phyloP scores from a whole-genome alignment of 805 yeast species.

The Ogataea ganodermae region DNA sequence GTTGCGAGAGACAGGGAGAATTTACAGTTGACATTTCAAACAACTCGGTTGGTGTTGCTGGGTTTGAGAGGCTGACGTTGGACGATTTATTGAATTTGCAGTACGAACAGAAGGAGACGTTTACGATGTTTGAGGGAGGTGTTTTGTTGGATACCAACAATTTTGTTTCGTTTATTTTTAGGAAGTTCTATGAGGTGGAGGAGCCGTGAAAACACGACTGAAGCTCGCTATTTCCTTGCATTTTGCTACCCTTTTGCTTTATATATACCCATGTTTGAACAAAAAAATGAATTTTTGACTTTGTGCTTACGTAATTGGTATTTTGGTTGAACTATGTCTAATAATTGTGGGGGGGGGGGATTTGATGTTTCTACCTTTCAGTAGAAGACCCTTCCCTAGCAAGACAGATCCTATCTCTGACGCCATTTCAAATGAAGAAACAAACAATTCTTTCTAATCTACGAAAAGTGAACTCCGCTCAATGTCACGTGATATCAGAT shows the following conservation, averaged over 20 bases:
- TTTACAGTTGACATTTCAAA: conserved; percentile 75
- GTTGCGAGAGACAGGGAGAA: conserved; percentile 71
- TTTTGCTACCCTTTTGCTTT: no score
- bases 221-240: no score
- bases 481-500: no score
- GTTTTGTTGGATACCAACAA: conserved; percentile 69
- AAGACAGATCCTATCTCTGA: no score
- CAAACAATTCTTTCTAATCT: no score
- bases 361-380: background rate
- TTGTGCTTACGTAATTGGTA: no score
- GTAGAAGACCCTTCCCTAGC: no score
- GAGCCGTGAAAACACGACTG: no score
- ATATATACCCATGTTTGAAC: no score
- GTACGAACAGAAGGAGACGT: conserved; percentile 58
- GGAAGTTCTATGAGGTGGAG: conserved; percentile 63
- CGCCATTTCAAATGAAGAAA: no score
- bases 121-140: conserved; percentile 65
- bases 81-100: conserved; percentile 75
- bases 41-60: conserved; percentile 36
- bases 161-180: conserved; percentile 67
- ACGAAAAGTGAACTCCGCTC: no score
- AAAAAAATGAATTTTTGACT: no score
- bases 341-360: background rate
- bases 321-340: background rate
- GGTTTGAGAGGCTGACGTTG: conserved; percentile 58